Conservation (phyloP, 306 rosid genomes). For the Mucuna pruriens region DNA sequence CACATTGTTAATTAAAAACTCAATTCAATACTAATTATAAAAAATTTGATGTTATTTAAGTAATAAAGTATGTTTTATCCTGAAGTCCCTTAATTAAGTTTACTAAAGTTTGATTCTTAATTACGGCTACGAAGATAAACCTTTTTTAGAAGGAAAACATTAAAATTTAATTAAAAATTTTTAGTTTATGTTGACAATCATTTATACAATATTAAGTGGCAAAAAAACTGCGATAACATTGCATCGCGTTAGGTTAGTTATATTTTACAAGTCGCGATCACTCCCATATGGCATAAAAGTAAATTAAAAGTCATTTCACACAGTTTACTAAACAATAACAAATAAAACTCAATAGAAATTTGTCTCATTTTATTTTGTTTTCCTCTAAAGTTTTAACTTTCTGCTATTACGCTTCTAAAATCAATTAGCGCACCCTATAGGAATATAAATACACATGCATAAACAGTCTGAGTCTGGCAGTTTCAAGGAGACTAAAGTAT, state of each 20-base stretch:
- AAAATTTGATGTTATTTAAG: not conserved
- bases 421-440: not conserved
- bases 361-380: not conserved
- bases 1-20: not conserved
- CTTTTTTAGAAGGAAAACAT: no score
- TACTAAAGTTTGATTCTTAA: not conserved
- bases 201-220: not conserved
- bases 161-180: no score
- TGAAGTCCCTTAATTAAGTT: not conserved
- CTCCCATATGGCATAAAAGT: not conserved
- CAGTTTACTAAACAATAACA: not conserved
- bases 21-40: not conserved
- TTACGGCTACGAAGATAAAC: no score
- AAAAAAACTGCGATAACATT: not conserved
- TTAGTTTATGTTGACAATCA: not conserved
- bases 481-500: slow-evolving; percentile 18
- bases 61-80: not conserved
- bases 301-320: not conserved
- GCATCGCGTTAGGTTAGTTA: not conserved
- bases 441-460: slow-evolving; percentile 14
- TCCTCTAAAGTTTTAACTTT: not conserved
- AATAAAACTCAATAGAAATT: not conserved
- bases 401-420: not conserved
- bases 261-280: not conserved
- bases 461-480: slow-evolving; percentile 24